These are phyloP conservation scores for Cylindrotheca fusiformis DNA, from an alignment of 108 stramenopile genomes.

Conservation along the genomic window DNA sequence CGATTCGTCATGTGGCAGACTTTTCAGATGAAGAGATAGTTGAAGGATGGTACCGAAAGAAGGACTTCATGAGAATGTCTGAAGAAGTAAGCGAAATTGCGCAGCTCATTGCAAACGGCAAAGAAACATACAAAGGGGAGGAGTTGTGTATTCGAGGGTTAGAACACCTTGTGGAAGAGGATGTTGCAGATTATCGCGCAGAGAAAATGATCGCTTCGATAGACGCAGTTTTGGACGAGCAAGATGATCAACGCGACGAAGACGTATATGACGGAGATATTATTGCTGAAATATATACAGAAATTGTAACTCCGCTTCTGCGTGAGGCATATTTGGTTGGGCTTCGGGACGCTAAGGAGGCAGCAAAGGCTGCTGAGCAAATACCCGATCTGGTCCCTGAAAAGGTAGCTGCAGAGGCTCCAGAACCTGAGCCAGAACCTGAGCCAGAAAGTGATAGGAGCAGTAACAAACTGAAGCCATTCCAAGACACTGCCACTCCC, in stretches of 20 bases:
- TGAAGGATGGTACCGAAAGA: conserved; percentile 35
- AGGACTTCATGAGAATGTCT: conserved; percentile 39
- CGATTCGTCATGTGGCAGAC: conserved; percentile 32
- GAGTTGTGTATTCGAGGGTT: conserved; percentile 33
- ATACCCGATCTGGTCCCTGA: conserved; percentile 9
- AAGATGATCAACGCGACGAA: conserved; percentile 39
- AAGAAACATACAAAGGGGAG: conserved; percentile 25
- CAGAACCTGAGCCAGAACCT: conserved; percentile 1
- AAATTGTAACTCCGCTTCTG: conserved; percentile 28
- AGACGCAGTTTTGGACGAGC: conserved; percentile 40
- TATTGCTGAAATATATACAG: conserved; percentile 33
- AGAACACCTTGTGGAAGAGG: conserved; percentile 37
- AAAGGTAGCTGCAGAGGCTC: background rate
- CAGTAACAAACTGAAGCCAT: background rate
- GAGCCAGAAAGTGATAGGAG: background rate
- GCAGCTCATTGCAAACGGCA: conserved; percentile 18
- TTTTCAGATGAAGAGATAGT: conserved; percentile 31
- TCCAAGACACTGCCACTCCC: background rate
- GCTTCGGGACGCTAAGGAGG: conserved; percentile 30
- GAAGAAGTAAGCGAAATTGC: conserved; percentile 38
- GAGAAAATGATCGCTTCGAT: conserved; percentile 44
- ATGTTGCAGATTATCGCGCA: conserved; percentile 35
- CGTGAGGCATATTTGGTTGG: conserved; percentile 29
- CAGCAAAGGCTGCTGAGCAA: conserved; percentile 8
- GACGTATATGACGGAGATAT: conserved; percentile 28